These are phyloP conservation scores for Oryza coarctata DNA, from an alignment of 176 grass and related monocot species.

Conservation along the genomic window DNA sequence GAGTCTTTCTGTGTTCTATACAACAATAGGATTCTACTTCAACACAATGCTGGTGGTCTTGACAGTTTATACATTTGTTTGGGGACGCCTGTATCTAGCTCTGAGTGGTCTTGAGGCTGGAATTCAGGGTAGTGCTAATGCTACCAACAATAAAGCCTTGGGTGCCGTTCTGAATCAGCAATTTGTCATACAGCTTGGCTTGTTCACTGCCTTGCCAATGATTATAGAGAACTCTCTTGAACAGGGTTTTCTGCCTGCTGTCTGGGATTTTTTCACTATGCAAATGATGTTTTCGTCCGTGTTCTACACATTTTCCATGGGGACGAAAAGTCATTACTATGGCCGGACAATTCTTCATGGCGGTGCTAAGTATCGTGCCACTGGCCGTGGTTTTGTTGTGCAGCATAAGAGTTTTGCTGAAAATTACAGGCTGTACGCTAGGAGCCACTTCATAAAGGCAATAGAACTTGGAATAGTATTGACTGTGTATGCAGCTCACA, in stretches of 20 bases:
- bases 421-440: constrained; percentile 95
- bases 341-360: constrained; percentile 98
- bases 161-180: constrained; percentile 85
- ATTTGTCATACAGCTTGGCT: constrained; percentile 84
- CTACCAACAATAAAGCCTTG: constrained; percentile 81
- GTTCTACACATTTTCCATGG: constrained; percentile 99
- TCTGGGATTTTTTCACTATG: constrained; percentile 98
- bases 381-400: constrained; percentile 98
- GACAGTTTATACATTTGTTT: constrained; percentile 93
- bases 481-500: constrained; percentile 82
- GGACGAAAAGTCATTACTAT: constrained; percentile 93
- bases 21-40: constrained; percentile 96
- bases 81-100: constrained; percentile 91
- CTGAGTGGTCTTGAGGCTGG: constrained; percentile 88
- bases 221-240: constrained; percentile 91
- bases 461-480: constrained; percentile 94
- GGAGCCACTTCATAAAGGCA: constrained; percentile 96
- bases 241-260: constrained; percentile 76
- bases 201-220: constrained; percentile 97
- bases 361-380: constrained; percentile 91
- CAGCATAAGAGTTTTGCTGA: constrained; percentile 93
- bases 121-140: constrained; percentile 71
- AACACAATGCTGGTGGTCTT: constrained; percentile 97
- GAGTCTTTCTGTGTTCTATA: constrained; percentile 95
- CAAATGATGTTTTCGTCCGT: constrained; percentile 85